Evolutionary conservation across 1,139 yeast genomes (phyloP).

Genomic region (Debaryomyces sp.): DNA sequence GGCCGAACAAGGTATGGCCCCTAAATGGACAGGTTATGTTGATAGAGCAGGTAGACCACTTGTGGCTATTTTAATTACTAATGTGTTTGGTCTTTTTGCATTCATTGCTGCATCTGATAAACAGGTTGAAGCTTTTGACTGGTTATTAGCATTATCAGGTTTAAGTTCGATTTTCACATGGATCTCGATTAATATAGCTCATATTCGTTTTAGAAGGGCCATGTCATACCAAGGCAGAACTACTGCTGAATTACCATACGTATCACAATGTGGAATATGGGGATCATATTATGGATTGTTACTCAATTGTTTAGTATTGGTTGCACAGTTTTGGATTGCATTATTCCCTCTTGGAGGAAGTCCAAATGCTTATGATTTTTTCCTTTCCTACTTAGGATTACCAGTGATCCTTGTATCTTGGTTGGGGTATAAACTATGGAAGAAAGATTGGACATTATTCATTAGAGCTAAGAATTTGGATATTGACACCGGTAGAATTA

Average conservation of each 20-base stretch:
- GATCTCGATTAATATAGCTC: slow-evolving; percentile 40
- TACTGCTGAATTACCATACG: slow-evolving; percentile 59
- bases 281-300: slow-evolving; percentile 56
- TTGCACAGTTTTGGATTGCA: slow-evolving; percentile 54
- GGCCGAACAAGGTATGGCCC: slow-evolving; percentile 37
- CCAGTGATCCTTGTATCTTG: slow-evolving; percentile 40
- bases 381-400: slow-evolving; percentile 39
- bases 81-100: slow-evolving; percentile 31
- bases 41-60: slow-evolving; percentile 37
- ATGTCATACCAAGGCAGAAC: slow-evolving; percentile 30
- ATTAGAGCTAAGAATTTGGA: slow-evolving; percentile 42
- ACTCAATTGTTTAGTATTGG: slow-evolving; percentile 51
- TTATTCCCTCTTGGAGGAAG: slow-evolving; percentile 41
- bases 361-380: slow-evolving; percentile 40
- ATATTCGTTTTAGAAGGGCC: slow-evolving; percentile 41
- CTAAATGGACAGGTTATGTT: slow-evolving; percentile 33
- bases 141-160: slow-evolving; percentile 44
- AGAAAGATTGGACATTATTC: slow-evolving; percentile 37
- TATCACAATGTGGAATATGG: slow-evolving; percentile 54
- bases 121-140: slow-evolving; percentile 35
- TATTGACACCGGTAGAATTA: slow-evolving; percentile 42
- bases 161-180: slow-evolving; percentile 43
- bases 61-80: slow-evolving; percentile 32
- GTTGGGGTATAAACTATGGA: slow-evolving; percentile 47
- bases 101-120: slow-evolving; percentile 36